A percentile compares a stretch with the other conserved stretches of the same genome.
Conservation (phyloP, 768 basidiomycete genomes). For the Boletus sp. region DNA sequence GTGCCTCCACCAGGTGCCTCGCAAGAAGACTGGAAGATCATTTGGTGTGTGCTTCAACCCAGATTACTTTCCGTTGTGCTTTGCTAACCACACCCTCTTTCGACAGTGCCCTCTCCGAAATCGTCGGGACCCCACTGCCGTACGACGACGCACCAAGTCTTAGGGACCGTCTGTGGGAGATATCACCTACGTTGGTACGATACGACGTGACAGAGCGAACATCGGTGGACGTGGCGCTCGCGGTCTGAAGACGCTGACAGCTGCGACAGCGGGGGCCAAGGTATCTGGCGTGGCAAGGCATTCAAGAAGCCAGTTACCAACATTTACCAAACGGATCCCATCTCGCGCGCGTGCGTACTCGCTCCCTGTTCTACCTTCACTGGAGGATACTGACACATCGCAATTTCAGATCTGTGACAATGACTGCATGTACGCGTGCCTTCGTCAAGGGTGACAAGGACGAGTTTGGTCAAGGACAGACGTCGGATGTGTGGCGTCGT, state of each 20-base stretch:
- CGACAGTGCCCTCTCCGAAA: slow-evolving; percentile 81
- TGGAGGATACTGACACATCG: background rate
- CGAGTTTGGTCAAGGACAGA: background rate
- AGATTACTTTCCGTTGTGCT: background rate
- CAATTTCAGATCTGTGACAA: slow-evolving; percentile 75
- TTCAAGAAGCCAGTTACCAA: slow-evolving; percentile 84
- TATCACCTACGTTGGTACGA: slow-evolving; percentile 85
- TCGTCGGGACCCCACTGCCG: slow-evolving; percentile 75
- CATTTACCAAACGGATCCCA: slow-evolving; percentile 96
- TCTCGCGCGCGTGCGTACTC: slow-evolving; percentile 82
- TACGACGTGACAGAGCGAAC: slow-evolving; percentile 82
- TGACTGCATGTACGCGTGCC: slow-evolving; percentile 90
- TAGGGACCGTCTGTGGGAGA: slow-evolving; percentile 95
- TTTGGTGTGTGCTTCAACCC: slow-evolving; percentile 54
- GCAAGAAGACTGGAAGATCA: slow-evolving; percentile 96
- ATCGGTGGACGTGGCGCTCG: slow-evolving; percentile 66
- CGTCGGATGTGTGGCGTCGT: slow-evolving; percentile 9
- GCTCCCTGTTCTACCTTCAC: background rate
- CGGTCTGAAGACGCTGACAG: slow-evolving; percentile 63
- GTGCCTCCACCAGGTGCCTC: slow-evolving; percentile 94
- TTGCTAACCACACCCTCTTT: background rate
- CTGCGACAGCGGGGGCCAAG: slow-evolving; percentile 52
- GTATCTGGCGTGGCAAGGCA: slow-evolving; percentile 53
- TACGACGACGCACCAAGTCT: slow-evolving; percentile 86
- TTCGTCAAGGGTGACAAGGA: slow-evolving; percentile 68